phyloP scores from a whole-genome alignment of 306 rosid genomes.

The Lotus japonicus region DNA sequence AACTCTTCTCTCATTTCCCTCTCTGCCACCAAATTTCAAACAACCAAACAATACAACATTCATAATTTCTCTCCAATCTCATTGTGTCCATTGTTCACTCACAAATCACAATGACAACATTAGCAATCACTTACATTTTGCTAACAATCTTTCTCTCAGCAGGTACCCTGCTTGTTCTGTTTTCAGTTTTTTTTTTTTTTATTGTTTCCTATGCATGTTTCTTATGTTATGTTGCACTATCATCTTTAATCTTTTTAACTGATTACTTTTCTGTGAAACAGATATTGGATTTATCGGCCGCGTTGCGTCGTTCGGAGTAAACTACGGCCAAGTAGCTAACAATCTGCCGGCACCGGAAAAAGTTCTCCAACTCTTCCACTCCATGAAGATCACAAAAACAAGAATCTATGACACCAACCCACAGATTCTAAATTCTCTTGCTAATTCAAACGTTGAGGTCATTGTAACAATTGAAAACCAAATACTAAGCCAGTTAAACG shows the following conservation, averaged over 20 bases:
- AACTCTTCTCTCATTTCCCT: no score
- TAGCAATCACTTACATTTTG: constrained; percentile 26
- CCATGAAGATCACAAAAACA: constrained; percentile 57
- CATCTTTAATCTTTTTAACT: no score
- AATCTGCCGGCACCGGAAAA: constrained; percentile 67
- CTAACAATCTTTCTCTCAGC: constrained; percentile 32
- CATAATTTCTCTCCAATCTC: no score
- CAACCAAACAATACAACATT: no score
- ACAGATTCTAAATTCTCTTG: constrained; percentile 51
- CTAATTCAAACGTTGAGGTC: constrained; percentile 66
- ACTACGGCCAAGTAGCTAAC: constrained; percentile 86
- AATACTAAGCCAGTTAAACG: constrained; percentile 50
- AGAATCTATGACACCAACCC: constrained; percentile 95
- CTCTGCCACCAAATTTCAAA: no score
- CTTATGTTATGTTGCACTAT: no score
- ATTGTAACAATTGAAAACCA: constrained; percentile 74
- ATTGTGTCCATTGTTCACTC: no score
- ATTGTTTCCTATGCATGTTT: no score
- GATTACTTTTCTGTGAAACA: no score
- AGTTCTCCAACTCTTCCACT: constrained; percentile 50
- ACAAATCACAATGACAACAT: constrained; percentile 34
- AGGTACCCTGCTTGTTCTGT: constrained; percentile 35
- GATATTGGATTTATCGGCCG: constrained; percentile 31
- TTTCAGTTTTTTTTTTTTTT: neutral
- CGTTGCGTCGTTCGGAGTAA: constrained; percentile 65